A percentile compares a stretch with the other conserved stretches of the same genome.
phyloP scores from a whole-genome alignment of 2,329 filamentous ascomycete species.

The Microsporum audouinii region DNA sequence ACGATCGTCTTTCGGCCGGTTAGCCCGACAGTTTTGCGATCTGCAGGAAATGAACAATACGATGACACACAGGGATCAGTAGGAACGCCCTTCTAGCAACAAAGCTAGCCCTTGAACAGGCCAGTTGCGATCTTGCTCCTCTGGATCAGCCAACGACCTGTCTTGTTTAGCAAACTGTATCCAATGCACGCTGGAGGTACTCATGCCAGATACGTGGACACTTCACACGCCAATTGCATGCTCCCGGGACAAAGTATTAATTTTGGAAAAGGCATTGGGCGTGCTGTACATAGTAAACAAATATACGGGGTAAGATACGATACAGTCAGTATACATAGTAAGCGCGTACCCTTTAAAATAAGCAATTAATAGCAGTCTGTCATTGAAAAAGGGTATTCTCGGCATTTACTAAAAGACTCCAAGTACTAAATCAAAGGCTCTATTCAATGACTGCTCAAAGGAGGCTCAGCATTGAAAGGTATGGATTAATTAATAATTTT shows the following conservation, averaged over 20 bases:
- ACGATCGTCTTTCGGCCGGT: slow-evolving; percentile 3
- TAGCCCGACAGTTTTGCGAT: background rate
- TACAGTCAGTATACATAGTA: background rate
- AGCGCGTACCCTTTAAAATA: background rate
- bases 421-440: background rate
- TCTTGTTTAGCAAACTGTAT: too few species aligned
- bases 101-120: background rate
- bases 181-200: too few species aligned
- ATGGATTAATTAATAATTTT: background rate
- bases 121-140: too few species aligned
- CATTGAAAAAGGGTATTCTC: background rate
- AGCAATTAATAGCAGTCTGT: background rate
- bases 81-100: background rate
- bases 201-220: background rate
- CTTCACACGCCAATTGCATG: background rate
- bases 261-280: background rate
- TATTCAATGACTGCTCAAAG: background rate
- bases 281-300: background rate
- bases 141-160: too few species aligned
- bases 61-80: background rate
- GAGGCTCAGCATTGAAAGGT: background rate
- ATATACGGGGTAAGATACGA: background rate
- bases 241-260: background rate
- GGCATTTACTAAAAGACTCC: background rate
- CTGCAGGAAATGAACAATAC: background rate